Base-by-base conservation (phyloP, 208 protist species). In the Leptomonas pyrrhocoris region DNA sequence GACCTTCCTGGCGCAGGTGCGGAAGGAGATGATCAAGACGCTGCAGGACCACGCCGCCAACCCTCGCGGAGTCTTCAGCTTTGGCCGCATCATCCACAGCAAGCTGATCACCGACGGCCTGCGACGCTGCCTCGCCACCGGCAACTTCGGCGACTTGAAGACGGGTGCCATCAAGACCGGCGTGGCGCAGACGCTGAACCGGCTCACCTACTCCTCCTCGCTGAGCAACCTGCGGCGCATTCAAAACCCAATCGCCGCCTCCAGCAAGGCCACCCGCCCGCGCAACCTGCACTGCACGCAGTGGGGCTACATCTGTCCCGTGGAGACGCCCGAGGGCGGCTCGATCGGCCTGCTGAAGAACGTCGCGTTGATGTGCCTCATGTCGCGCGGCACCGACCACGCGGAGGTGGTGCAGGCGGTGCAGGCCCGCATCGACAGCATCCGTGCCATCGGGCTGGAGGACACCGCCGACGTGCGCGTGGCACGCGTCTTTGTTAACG, bases 321-420 rank as follows among this genome's bases (percentile, higher is more conserved):
- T 96, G 25, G 99, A 99, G 76, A 99, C 99, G 15, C 99, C 99
- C 5, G 98, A 99, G 84, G 98, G 98, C 46, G 98, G 99, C 57
- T 92, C 89, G 18, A 99, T 98, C 70, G 99, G 99, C 45, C 82
- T 99, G 1, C 97, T 99, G 11, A 99, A 99, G 85, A 99, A 99
- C 79, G 88, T 99, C 28, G 93, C 99, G 28, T 83, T 99, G 12
- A 91, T 99, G 65, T 98, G 98, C 25, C 97, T 99, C 69, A 97
- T 99, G 50, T 99, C 99, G 2, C 98, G 97, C 11, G 97, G 99
- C 73, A 91, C 97, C 46, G 93, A 99, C 60, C 89, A 97, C 65
- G 85, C 68, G 7, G 90, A 94, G 28, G 84, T 95, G 53, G 80
- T 90, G 50, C 78, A 90, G 63, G 84, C 87, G 30, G 81, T 84